These are phyloP conservation scores for Saitoella complicata DNA, from an alignment of 805 yeast species.

Conservation along the genomic window DNA sequence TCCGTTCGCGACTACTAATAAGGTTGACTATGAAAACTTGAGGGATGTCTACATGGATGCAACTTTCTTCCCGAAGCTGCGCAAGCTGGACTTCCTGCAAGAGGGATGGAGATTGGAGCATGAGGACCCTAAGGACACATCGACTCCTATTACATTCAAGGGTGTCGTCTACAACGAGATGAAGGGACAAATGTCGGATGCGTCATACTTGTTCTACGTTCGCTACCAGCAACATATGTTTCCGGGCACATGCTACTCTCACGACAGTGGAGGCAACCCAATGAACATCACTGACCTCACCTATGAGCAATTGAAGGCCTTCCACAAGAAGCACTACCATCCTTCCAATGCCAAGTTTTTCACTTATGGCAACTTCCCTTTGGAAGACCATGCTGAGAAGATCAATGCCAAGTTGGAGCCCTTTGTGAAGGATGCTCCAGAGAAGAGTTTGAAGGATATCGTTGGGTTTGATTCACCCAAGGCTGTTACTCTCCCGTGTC, in stretches of 20 bases:
- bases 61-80: slow-evolving; percentile 64
- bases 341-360: slow-evolving; percentile 79
- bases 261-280: slow-evolving; percentile 94
- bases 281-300: slow-evolving; percentile 51
- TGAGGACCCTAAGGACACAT: slow-evolving; percentile 32
- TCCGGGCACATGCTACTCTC: slow-evolving; percentile 40
- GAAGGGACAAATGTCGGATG: slow-evolving; percentile 88
- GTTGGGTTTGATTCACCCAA: slow-evolving; percentile 25
- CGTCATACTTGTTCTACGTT: slow-evolving; percentile 72
- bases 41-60: slow-evolving; percentile 80
- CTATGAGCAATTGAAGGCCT: slow-evolving; percentile 61
- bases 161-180: slow-evolving; percentile 97
- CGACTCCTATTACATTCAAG: slow-evolving; percentile 55
- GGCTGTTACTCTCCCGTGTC: slow-evolving; percentile 41
- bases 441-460: slow-evolving; percentile 24
- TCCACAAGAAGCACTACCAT: slow-evolving; percentile 64
- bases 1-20: slow-evolving; percentile 90
- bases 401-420: slow-evolving; percentile 33
- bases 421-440: slow-evolving; percentile 35
- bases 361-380: slow-evolving; percentile 69
- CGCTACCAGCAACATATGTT: slow-evolving; percentile 69
- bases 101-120: slow-evolving; percentile 97
- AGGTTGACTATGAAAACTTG: slow-evolving; percentile 62
- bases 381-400: slow-evolving; percentile 41
- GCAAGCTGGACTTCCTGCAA: slow-evolving; percentile 70